These are phyloP conservation scores for Baeospora myosura DNA, from an alignment of 1,284 basidiomycete genomes.

Conservation along the genomic window DNA sequence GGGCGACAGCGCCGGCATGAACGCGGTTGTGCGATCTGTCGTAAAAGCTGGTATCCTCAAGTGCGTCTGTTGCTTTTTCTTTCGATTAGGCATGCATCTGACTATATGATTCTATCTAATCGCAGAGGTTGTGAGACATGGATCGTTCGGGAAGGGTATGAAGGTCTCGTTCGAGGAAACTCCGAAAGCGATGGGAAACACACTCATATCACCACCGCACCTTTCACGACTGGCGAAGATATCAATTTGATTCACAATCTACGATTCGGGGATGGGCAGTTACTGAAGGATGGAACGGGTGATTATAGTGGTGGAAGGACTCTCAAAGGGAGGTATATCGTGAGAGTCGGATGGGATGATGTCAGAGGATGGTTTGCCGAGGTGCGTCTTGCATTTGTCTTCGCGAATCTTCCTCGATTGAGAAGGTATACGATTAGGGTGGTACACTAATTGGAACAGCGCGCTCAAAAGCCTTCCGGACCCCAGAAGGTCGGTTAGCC, in stretches of 20 bases:
- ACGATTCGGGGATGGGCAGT: conserved; percentile 85
- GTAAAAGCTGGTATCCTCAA: conserved; percentile 86
- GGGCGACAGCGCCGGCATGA: conserved; percentile 97
- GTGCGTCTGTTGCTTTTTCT: conserved; percentile 34
- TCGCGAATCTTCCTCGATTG: neutral
- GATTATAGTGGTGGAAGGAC: conserved; percentile 62
- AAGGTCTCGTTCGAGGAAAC: conserved; percentile 83
- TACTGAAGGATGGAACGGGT: conserved; percentile 87
- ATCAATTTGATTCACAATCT: conserved; percentile 57
- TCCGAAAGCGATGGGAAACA: conserved; percentile 27
- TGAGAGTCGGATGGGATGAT: conserved; percentile 97
- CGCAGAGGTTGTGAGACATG: conserved; percentile 85
- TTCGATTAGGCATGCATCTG: neutral
- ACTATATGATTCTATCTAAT: conserved; percentile 8
- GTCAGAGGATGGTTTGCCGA: conserved; percentile 92
- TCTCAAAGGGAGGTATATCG: conserved; percentile 89
- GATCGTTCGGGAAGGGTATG: conserved; percentile 95
- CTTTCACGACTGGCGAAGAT: conserved; percentile 16
- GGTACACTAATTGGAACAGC: conserved; percentile 97
- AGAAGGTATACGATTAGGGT: conserved; percentile 43
- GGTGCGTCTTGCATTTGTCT: conserved; percentile 35
- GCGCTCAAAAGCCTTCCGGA: conserved; percentile 83
- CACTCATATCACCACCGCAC: conserved; percentile 10
- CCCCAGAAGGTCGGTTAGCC: conserved; percentile 75
- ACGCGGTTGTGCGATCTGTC: conserved; percentile 86